A percentile compares a stretch with the other conserved stretches of the same genome.
Evolutionary conservation across 768 basidiomycete species (phyloP).

Genomic region (Tulasnella sp.): DNA sequence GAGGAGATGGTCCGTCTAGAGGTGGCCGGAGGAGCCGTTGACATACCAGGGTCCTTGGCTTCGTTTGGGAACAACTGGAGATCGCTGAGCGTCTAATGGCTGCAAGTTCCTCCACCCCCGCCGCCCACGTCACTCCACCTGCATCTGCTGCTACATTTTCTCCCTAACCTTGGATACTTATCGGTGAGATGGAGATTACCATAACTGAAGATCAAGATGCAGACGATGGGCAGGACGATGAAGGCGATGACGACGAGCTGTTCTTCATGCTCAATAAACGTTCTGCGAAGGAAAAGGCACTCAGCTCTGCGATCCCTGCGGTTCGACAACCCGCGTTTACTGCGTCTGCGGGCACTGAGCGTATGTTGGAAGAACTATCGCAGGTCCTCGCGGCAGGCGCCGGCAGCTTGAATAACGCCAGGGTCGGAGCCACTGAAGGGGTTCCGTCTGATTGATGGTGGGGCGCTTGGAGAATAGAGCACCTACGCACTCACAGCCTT

Average conservation of each 20-base stretch:
- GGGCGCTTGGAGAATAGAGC: slow-evolving; percentile 33
- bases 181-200: too few relatives aligned
- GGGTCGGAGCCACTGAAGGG: slow-evolving; percentile 33
- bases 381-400: slow-evolving; percentile 11
- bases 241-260: slow-evolving; percentile 41
- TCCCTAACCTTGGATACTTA: too few relatives aligned
- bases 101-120: too few relatives aligned
- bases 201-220: slow-evolving; percentile 32
- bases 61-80: too few relatives aligned
- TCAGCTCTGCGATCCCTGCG: not conserved
- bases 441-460: slow-evolving; percentile 32
- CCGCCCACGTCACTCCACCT: too few relatives aligned
- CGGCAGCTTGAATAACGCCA: slow-evolving; percentile 34
- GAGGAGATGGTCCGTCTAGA: too few relatives aligned
- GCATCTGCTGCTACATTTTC: too few relatives aligned
- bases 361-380: slow-evolving; percentile 9
- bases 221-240: slow-evolving; percentile 53
- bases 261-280: not conserved
- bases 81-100: too few relatives aligned
- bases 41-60: too few relatives aligned
- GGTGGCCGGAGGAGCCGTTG: too few relatives aligned
- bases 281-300: not conserved
- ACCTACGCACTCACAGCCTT: not conserved
- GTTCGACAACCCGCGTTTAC: not conserved
- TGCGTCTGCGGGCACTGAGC: slow-evolving; percentile 21